These are phyloP conservation scores for Starmera amethionina DNA, from an alignment of 805 yeast species.

Conservation along the genomic window DNA sequence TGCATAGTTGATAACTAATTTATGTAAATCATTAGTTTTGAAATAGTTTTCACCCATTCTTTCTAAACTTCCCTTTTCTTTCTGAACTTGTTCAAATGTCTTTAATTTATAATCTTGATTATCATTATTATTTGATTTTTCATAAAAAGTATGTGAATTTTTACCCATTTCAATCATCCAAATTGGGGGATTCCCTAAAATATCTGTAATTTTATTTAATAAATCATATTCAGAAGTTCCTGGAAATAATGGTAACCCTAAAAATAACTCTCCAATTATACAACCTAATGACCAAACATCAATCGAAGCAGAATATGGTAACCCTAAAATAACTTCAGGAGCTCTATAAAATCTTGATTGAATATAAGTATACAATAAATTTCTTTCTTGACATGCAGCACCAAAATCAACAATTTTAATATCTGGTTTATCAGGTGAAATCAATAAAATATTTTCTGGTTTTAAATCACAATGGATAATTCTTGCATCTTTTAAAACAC, in stretches of 20 bases:
- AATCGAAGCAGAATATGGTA: slow-evolving; percentile 86
- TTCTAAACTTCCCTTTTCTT: slow-evolving; percentile 49
- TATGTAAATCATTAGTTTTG: slow-evolving; percentile 51
- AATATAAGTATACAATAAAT: slow-evolving; percentile 82
- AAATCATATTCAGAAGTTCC: slow-evolving; percentile 94
- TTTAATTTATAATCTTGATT: slow-evolving; percentile 13
- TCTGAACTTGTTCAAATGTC: slow-evolving; percentile 36
- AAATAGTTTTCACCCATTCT: slow-evolving; percentile 83
- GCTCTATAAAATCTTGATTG: slow-evolving; percentile 91
- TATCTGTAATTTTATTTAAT: slow-evolving; percentile 67
- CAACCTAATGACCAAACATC: slow-evolving; percentile 98
- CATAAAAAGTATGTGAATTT: slow-evolving; percentile 55
- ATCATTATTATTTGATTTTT: slow-evolving; percentile 10
- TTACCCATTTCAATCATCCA: slow-evolving; percentile 98
- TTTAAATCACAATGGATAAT: slow-evolving; percentile 94
- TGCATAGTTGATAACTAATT: slow-evolving; percentile 70
- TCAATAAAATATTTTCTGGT: slow-evolving; percentile 86
- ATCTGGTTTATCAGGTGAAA: slow-evolving; percentile 56
- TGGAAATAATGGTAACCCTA: slow-evolving; percentile 91
- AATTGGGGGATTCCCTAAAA: slow-evolving; percentile 79
- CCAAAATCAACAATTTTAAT: slow-evolving; percentile 95
- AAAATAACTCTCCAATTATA: slow-evolving; percentile 78
- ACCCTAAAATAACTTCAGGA: slow-evolving; percentile 88
- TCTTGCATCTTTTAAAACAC: slow-evolving; percentile 71
- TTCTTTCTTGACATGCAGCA: slow-evolving; percentile 86